Evolutionary conservation across 495 filamentous ascomycete species (phyloP).

Genomic region (Penicillium goetzii): DNA sequence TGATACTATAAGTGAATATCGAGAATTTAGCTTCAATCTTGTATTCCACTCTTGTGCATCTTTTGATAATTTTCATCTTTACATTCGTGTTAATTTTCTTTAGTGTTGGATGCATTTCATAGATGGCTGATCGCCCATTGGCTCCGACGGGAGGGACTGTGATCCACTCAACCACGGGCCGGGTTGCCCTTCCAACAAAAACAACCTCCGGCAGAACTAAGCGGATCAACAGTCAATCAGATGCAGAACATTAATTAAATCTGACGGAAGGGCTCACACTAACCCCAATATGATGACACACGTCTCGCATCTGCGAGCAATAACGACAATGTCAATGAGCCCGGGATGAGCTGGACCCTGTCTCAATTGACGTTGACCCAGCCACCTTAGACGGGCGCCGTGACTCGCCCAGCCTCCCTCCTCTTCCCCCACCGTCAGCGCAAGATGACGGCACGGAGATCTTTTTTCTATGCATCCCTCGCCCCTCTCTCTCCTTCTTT

Average conservation of each 20-base stretch:
- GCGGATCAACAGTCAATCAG: slow-evolving; percentile 17
- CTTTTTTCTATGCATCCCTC: slow-evolving; percentile 12
- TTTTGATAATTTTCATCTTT: background rate
- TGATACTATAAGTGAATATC: background rate
- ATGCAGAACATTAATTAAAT: slow-evolving; percentile 33
- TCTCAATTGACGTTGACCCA: slow-evolving; percentile 21
- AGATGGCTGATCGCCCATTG: background rate
- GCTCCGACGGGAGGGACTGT: background rate
- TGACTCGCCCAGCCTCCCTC: slow-evolving; percentile 38
- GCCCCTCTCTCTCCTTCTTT: slow-evolving; percentile 14
- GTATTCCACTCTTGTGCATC: background rate
- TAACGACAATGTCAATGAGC: background rate
- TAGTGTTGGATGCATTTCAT: background rate
- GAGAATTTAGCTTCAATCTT: background rate
- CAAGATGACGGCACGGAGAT: slow-evolving; percentile 24
- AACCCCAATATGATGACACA: background rate
- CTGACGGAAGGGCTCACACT: slow-evolving; percentile 8
- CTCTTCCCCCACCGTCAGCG: slow-evolving; percentile 18
- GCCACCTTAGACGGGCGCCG: slow-evolving; percentile 20
- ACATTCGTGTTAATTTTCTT: background rate
- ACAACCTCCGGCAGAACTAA: background rate
- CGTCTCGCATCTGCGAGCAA: slow-evolving; percentile 1
- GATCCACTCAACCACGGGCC: slow-evolving; percentile 10
- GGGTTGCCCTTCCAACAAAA: slow-evolving; percentile 29
- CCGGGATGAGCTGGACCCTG: background rate